phyloP scores from a whole-genome alignment of 73 alveolate species.

The Tetrahymena borealis region DNA sequence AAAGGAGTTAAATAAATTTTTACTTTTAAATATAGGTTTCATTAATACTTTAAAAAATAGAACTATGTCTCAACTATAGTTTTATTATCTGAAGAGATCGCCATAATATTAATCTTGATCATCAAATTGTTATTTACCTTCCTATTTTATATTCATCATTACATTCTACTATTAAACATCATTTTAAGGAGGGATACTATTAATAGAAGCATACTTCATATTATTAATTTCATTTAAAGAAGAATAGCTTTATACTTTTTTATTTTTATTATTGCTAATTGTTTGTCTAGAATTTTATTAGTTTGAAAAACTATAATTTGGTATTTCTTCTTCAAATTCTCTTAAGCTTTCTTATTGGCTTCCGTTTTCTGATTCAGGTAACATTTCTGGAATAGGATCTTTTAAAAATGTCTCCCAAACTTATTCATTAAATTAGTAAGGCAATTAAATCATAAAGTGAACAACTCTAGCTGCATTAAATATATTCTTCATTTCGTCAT shows the following conservation, averaged over 20 bases:
- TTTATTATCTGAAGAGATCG: background rate
- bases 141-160: background rate
- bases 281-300: background rate
- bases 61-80: background rate
- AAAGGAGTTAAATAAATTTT: too few species aligned
- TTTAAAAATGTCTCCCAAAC: background rate
- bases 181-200: background rate
- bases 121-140: background rate
- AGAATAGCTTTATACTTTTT: background rate
- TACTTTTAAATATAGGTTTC: too few species aligned
- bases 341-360: background rate
- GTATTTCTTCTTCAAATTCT: background rate
- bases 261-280: background rate
- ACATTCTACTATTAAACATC: background rate
- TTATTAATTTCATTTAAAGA: background rate
- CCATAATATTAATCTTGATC: background rate
- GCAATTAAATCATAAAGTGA: background rate
- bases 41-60: too few species aligned
- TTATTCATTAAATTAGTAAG: background rate
- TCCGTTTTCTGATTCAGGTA: background rate
- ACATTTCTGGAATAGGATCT: background rate
- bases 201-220: background rate
- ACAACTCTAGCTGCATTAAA: background rate
- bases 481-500: background rate
- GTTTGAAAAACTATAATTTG: background rate